Percentiles rank a stretch among this genome's conserved stretches.
phyloP scores from a whole-genome alignment of 169 alveolate genomes.

The Plasmodium coatneyi region DNA sequence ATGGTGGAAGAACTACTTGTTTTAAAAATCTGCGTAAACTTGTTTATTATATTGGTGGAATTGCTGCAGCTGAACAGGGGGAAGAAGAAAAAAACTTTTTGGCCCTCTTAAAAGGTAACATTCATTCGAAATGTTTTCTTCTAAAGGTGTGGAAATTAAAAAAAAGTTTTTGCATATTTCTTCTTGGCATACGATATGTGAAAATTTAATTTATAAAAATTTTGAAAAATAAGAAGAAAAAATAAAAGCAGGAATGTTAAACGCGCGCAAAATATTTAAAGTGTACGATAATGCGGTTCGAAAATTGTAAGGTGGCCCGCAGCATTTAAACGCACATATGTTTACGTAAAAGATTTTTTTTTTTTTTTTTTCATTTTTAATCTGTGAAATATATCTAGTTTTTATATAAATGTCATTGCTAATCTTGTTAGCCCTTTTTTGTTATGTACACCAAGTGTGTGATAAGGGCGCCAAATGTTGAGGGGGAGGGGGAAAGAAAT shows the following conservation, averaged over 20 bases:
- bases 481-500: neutral
- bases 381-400: neutral
- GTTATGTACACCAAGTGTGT: neutral
- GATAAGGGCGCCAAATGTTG: neutral
- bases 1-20: slow-evolving; percentile 4
- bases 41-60: neutral
- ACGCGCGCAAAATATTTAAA: neutral
- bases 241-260: neutral
- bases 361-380: neutral
- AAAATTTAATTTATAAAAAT: neutral
- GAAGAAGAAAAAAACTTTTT: neutral
- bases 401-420: neutral
- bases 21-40: slow-evolving; percentile 2
- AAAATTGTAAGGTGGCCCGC: neutral
- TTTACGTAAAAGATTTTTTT: neutral
- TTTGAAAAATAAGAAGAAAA: neutral
- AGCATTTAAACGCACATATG: neutral
- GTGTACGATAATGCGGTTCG: neutral
- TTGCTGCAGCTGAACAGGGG: neutral
- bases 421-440: neutral
- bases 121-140: neutral
- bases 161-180: neutral
- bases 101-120: neutral
- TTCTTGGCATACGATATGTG: neutral
- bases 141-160: neutral